Evolutionary conservation across 2,329 filamentous ascomycete genomes (phyloP).

Genomic region (Stenocarpella maydis): DNA sequence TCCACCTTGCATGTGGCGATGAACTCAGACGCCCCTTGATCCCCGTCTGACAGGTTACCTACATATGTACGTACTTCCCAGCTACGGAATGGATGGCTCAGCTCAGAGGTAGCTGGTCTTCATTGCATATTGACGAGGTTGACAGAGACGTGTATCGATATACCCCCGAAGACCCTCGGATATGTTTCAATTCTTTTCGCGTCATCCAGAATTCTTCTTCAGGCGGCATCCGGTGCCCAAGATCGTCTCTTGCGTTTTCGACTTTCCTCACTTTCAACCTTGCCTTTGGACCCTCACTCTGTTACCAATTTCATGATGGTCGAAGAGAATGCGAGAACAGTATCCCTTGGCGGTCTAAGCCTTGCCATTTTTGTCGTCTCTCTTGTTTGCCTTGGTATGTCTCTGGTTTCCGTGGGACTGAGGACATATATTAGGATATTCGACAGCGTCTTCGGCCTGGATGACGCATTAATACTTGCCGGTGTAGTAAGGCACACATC

Average conservation of each 20-base stretch:
- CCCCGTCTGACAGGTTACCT: conserved; percentile 8
- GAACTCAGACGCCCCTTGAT: conserved; percentile 9
- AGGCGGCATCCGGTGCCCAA: not conserved
- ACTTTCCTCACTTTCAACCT: not conserved
- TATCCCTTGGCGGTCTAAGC: conserved; percentile 24
- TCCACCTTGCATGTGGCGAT: not conserved
- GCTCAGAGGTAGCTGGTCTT: conserved; percentile 2
- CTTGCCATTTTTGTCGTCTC: conserved; percentile 38
- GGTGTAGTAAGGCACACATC: conserved; percentile 9
- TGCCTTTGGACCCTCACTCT: not conserved
- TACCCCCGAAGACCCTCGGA: not conserved
- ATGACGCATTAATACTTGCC: conserved; percentile 28
- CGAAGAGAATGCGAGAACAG: not conserved
- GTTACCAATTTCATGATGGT: not conserved
- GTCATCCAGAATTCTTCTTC: conserved; percentile 2
- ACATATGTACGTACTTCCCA: not conserved
- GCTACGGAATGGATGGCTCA: conserved; percentile 2
- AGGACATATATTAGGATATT: conserved; percentile 35
- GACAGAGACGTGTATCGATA: not conserved
- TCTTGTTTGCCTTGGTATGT: conserved; percentile 35
- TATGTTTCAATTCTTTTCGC: not conserved
- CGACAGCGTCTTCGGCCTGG: conserved; percentile 22
- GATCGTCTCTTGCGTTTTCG: not conserved
- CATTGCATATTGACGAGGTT: not conserved
- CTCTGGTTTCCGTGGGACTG: conserved; percentile 35